Base-by-base conservation (phyloP, 208 protist species). In the Tritrichomonas musculus region DNA sequence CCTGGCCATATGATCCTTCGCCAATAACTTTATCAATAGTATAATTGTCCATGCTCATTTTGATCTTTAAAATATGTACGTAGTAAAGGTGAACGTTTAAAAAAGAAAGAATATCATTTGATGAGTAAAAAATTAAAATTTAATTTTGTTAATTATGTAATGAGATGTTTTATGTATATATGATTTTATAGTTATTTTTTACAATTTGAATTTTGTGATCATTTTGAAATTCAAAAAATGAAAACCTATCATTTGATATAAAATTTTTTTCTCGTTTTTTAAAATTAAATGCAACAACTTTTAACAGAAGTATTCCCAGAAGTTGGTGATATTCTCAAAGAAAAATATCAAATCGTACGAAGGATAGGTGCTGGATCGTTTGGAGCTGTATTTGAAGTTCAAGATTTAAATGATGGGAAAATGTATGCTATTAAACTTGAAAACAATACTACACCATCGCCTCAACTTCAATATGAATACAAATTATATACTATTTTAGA, bases 401-500 rank as follows among this genome's bases (percentile, higher is more conserved):
- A 92, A 66, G n/a, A 65, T 17, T 14, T 66, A 17, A 30, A 69
- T 47, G 97, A 95, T 9, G 96, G 94, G 41, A 97, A 98, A 94
- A 96, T 97, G 88, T 95, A 98, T 11, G 97, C 97, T 8, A 96
- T 98, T 22, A 98, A 98, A 94, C 94, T 98, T 25, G 94, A 95
- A 92, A 94, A 92, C 49, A 95, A 96, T 49, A 97, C 95, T 55
- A 97, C 97, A 50, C 95, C 96, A 65, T 98, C 97, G 73, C 98
- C 98, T 39, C 98, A 99, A 96, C 96, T 99, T 11, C 96, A 97
- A 17, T 99, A 99, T 94, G 99, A 99, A 95, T 98, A 97, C 49
- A 97, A 97, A 69, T 95, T 99, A 3, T 98, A 98, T 93, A 96
- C 96, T 53, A 60, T 92, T 44, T 65, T 94, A 8, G 60, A 94